phyloP scores from a whole-genome alignment of 2,329 filamentous ascomycete genomes.

The Penicillium occitanis region DNA sequence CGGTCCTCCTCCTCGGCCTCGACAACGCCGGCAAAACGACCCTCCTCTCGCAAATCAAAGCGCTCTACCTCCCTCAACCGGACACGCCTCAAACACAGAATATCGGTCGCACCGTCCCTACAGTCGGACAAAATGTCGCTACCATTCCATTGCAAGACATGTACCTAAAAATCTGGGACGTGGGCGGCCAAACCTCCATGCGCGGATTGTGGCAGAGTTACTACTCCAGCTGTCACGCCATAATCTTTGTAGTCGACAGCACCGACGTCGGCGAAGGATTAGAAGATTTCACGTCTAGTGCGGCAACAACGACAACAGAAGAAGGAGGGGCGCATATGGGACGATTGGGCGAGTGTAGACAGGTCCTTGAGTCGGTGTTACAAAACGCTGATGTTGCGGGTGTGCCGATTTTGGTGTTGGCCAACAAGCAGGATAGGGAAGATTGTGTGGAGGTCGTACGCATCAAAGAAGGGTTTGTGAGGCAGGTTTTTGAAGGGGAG shows the following conservation, averaged over 20 bases:
- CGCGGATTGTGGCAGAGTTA: slow-evolving; percentile 94
- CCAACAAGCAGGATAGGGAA: slow-evolving; percentile 97
- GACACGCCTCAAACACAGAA: slow-evolving; percentile 49
- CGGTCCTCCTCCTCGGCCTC: slow-evolving; percentile 91
- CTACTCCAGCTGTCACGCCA: slow-evolving; percentile 89
- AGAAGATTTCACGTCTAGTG: slow-evolving; percentile 46
- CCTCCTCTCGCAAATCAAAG: slow-evolving; percentile 93
- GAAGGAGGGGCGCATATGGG: slow-evolving; percentile 34
- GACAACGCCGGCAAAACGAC: slow-evolving; percentile 99
- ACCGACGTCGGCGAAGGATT: slow-evolving; percentile 83
- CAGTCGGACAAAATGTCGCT: slow-evolving; percentile 94
- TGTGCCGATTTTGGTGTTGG: slow-evolving; percentile 85
- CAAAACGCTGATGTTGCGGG: slow-evolving; percentile 85
- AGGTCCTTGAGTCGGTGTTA: slow-evolving; percentile 87
- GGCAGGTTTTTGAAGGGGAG: slow-evolving; percentile 93
- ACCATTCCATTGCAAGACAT: slow-evolving; percentile 88
- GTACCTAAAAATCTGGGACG: slow-evolving; percentile 98
- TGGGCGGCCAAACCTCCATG: slow-evolving; percentile 87
- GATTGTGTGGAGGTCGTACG: slow-evolving; percentile 96
- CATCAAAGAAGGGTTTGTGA: slow-evolving; percentile 94
- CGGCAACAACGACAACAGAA: neutral
- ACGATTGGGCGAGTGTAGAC: slow-evolving; percentile 80
- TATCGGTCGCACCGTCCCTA: slow-evolving; percentile 84
- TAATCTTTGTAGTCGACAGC: slow-evolving; percentile 96
- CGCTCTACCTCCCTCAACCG: slow-evolving; percentile 62